Evolutionary conservation across 805 yeast genomes (phyloP).

Genomic region (Sungouiozyma ichnusensis): DNA sequence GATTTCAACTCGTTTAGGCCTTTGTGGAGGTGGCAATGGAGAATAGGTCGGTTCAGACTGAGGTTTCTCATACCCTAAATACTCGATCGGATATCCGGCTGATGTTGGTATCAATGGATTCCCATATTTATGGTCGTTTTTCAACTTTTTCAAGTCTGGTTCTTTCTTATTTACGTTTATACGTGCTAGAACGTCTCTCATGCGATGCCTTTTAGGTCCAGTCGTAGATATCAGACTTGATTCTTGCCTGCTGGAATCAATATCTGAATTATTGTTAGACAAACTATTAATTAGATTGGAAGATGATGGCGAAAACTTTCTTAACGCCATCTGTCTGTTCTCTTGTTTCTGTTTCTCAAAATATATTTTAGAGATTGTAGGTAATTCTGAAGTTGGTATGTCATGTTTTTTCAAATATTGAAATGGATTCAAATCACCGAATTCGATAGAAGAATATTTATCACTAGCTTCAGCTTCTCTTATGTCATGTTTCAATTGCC

Average conservation of each 20-base stretch:
- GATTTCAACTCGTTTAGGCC: constrained; percentile 2
- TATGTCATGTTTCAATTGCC: background rate
- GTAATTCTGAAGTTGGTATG: constrained; percentile 30
- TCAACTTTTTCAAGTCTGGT: constrained; percentile 5
- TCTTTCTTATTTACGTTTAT: constrained; percentile 16
- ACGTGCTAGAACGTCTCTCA: constrained; percentile 22
- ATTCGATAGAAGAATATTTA: constrained; percentile 20
- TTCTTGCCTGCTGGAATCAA: background rate
- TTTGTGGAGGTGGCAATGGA: background rate
- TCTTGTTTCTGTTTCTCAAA: constrained; percentile 31
- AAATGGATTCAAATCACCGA: constrained; percentile 33
- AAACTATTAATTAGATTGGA: too few relatives aligned
- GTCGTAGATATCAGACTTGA: background rate
- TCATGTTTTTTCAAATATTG: constrained; percentile 31
- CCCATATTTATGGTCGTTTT: constrained; percentile 2
- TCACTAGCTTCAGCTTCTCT: background rate
- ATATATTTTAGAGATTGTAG: constrained; percentile 28
- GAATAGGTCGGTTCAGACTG: background rate
- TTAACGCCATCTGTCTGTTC: constrained; percentile 23
- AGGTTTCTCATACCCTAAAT: background rate
- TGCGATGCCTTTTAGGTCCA: constrained; percentile 2
- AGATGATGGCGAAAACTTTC: constrained; percentile 12
- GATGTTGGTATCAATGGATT: background rate
- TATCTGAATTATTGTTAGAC: background rate
- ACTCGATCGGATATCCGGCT: background rate